Evolutionary conservation across 441 rosid genomes (phyloP).

Genomic region (Brassica balearica): DNA sequence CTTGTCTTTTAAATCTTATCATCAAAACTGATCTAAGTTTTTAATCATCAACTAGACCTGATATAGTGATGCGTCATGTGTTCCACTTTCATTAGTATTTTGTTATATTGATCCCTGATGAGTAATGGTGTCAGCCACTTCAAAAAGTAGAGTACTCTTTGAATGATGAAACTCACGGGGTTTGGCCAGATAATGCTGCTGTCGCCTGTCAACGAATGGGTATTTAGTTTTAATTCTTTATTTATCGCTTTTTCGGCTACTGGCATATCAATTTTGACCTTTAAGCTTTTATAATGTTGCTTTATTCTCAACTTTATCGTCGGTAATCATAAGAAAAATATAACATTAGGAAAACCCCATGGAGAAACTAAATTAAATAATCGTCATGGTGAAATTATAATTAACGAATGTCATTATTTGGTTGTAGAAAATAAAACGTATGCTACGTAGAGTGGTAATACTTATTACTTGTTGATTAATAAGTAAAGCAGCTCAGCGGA

Average conservation of each 20-base stretch:
- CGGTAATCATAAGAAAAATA: not conserved
- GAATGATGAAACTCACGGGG: slow-evolving; percentile 10
- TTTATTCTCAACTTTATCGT: slow-evolving; percentile 15
- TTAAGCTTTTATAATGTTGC: not conserved
- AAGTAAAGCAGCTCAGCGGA: slow-evolving; percentile 14
- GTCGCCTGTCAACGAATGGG: not conserved
- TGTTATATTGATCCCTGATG: not conserved
- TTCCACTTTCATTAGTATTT: not conserved
- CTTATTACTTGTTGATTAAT: not conserved
- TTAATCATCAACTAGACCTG: not conserved
- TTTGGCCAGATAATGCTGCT: slow-evolving; percentile 9
- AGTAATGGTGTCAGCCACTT: slow-evolving; percentile 10
- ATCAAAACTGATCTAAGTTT: not conserved
- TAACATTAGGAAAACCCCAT: not conserved
- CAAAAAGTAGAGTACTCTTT: not conserved
- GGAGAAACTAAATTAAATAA: not conserved
- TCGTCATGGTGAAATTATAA: not conserved
- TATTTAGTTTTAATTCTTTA: not conserved
- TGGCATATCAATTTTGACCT: slow-evolving; percentile 26
- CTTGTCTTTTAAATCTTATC: not conserved
- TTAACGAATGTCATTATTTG: not conserved
- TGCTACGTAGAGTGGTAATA: not conserved
- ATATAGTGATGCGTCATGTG: not conserved
- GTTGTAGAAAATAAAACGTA: not conserved
- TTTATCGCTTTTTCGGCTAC: slow-evolving; percentile 6